Percentiles rank a stretch among this genome's conserved stretches.
These are phyloP conservation scores for Raffaelea arxii DNA, from an alignment of 2,329 filamentous ascomycete species.

Conservation along the genomic window DNA sequence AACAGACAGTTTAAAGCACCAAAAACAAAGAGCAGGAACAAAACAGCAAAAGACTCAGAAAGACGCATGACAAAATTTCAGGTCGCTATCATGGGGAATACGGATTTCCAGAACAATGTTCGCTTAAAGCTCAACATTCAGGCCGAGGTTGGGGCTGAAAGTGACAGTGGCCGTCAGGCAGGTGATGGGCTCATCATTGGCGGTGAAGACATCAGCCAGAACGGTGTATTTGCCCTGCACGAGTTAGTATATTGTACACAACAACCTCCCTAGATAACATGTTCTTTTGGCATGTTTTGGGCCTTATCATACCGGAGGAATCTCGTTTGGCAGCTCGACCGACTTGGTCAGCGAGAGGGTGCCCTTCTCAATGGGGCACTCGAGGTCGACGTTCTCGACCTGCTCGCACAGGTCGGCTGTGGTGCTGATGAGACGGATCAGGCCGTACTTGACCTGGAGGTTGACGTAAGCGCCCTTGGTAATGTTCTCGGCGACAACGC, in stretches of 20 bases:
- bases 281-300: neutral
- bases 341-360: slow-evolving; percentile 64
- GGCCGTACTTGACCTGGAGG: slow-evolving; percentile 83
- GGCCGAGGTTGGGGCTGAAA: slow-evolving; percentile 37
- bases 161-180: slow-evolving; percentile 70
- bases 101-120: too few relatives aligned
- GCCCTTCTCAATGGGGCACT: slow-evolving; percentile 81
- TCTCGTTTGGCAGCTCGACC: slow-evolving; percentile 75
- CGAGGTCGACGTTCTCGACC: slow-evolving; percentile 74
- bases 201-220: slow-evolving; percentile 71
- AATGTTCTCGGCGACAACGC: slow-evolving; percentile 63
- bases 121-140: slow-evolving; percentile 6
- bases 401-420: slow-evolving; percentile 81
- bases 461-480: slow-evolving; percentile 71
- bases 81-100: too few relatives aligned
- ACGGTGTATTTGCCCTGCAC: slow-evolving; percentile 80
- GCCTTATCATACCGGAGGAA: slow-evolving; percentile 65
- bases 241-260: too few relatives aligned
- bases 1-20: neutral
- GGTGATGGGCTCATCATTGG: slow-evolving; percentile 65
- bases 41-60: neutral
- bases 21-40: neutral
- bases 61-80: neutral
- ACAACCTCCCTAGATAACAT: slow-evolving; percentile 15
- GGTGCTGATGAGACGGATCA: slow-evolving; percentile 80